Conservation (phyloP, 2,329 filamentous ascomycete genomes). For the Tolypocladium inflatum region DNA sequence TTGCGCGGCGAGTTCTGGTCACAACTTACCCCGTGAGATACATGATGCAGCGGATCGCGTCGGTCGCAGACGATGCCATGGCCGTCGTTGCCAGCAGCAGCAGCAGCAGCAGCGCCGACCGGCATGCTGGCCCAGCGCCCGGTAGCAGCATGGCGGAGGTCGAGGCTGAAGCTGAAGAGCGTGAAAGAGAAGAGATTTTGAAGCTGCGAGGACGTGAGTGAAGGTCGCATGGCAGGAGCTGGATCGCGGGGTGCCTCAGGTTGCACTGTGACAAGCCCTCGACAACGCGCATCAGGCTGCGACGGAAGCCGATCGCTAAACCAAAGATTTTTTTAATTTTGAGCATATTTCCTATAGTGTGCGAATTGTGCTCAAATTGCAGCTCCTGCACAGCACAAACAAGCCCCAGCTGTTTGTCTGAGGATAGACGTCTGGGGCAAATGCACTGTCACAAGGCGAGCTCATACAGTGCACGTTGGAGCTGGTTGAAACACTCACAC, state of each 20-base stretch:
- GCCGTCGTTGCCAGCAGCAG: not conserved
- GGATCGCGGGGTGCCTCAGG: not conserved
- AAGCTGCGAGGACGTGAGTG: not conserved
- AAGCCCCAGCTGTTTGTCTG: too few relatives aligned
- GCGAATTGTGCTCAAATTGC: too few relatives aligned
- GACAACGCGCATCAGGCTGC: not conserved
- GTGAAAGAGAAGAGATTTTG: too few relatives aligned
- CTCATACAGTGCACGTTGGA: not conserved
- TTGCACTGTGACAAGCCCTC: not conserved
- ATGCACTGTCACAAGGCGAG: too few relatives aligned
- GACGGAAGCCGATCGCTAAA: too few relatives aligned
- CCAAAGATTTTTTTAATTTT: too few relatives aligned
- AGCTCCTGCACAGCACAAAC: too few relatives aligned
- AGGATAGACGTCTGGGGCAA: too few relatives aligned
- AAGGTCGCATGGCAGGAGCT: not conserved
- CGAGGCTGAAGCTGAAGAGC: not conserved
- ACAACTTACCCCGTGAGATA: conserved; percentile 38
- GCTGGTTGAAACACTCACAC: not conserved
- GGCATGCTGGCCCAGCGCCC: not conserved
- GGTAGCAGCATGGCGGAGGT: not conserved
- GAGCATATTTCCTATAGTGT: too few relatives aligned
- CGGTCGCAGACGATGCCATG: not conserved
- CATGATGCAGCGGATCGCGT: conserved; percentile 28
- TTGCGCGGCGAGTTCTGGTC: not conserved
- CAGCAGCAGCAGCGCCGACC: not conserved